Evolutionary conservation across 306 rosid genomes (phyloP).

Genomic region (Medicago arabica): DNA sequence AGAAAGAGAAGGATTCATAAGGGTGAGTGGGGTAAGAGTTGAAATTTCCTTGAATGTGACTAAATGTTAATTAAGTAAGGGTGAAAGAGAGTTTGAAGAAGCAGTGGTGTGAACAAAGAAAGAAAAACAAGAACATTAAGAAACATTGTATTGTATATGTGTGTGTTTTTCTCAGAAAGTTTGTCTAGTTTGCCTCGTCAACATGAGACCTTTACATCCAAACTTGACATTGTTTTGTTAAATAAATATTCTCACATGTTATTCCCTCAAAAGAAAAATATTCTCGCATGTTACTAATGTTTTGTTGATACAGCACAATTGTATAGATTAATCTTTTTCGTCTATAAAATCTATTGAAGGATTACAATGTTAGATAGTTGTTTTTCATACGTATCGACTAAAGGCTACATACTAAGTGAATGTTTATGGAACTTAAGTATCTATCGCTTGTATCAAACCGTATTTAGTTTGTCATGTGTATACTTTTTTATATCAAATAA

Average conservation of each 20-base stretch:
- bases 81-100: conserved; percentile 2
- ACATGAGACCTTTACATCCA: not conserved
- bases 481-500: too few species aligned
- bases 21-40: not conserved
- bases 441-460: too few species aligned
- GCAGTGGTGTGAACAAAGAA: not conserved
- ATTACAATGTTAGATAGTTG: too few species aligned
- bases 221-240: not conserved
- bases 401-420: too few species aligned
- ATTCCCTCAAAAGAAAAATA: too few species aligned
- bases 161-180: not conserved
- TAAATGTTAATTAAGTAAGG: too few species aligned
- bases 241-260: not conserved
- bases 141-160: not conserved
- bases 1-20: not conserved
- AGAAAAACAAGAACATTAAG: not conserved
- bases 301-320: not conserved
- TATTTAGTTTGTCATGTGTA: too few species aligned
- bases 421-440: too few species aligned
- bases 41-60: not conserved
- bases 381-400: too few species aligned
- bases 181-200: not conserved
- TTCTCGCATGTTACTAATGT: not conserved
- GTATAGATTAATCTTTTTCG: too few species aligned
- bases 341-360: too few species aligned